Evolutionary conservation across 495 filamentous ascomycete genomes (phyloP).

Genomic region (Penicillium robsamsonii): DNA sequence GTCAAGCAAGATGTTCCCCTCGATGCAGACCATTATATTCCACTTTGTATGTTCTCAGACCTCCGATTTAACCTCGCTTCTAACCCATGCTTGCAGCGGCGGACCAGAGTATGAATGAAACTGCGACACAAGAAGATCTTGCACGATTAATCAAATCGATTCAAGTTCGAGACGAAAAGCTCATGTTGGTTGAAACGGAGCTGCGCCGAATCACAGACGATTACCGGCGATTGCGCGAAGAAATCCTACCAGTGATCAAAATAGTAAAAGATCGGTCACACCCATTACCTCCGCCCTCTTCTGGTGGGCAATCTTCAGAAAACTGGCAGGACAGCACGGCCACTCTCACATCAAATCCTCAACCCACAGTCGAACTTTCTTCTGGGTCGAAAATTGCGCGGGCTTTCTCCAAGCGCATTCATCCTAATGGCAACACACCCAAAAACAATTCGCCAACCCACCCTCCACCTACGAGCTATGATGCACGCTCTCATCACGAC

Average conservation of each 20-base stretch:
- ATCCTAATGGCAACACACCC: constrained; percentile 69
- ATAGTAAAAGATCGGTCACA: constrained; percentile 88
- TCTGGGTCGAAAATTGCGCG: constrained; percentile 25
- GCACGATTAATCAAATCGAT: constrained; percentile 84
- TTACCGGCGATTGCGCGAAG: constrained; percentile 79
- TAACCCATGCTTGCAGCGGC: constrained; percentile 57
- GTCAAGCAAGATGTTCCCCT: constrained; percentile 86
- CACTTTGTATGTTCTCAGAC: constrained; percentile 66
- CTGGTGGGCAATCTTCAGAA: constrained; percentile 27
- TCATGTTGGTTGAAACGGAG: constrained; percentile 76
- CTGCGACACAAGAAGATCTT: constrained; percentile 87
- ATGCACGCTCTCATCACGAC: constrained; percentile 53
- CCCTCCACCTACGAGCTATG: constrained; percentile 57
- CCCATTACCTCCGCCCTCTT: constrained; percentile 65
- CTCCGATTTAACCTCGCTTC: neutral
- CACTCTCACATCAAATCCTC: constrained; percentile 44
- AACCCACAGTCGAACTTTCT: constrained; percentile 30
- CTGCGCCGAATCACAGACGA: constrained; percentile 78
- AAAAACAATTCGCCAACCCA: constrained; percentile 83
- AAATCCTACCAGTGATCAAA: constrained; percentile 83
- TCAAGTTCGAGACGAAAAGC: constrained; percentile 79
- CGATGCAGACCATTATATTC: constrained; percentile 91
- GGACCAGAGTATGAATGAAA: constrained; percentile 81
- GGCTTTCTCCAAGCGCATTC: constrained; percentile 83
- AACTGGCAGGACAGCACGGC: constrained; percentile 33